These are phyloP conservation scores for Sphaerobolus stellatus DNA, from an alignment of 1,284 basidiomycete species.

Conservation along the genomic window DNA sequence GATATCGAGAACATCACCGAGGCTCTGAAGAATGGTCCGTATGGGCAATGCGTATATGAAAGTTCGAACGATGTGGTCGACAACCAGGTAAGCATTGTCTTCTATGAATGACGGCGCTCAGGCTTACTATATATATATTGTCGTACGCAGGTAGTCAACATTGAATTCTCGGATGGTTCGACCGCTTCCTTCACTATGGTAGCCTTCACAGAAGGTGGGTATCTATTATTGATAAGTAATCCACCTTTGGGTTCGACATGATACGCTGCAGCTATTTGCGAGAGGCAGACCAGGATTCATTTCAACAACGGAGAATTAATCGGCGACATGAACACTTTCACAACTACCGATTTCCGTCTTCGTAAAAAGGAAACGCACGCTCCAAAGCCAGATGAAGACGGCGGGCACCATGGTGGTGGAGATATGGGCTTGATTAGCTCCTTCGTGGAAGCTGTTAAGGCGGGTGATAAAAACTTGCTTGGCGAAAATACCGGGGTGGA, in stretches of 20 bases:
- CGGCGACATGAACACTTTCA: conserved; percentile 75
- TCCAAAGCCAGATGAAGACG: conserved; percentile 49
- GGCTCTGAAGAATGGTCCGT: conserved; percentile 64
- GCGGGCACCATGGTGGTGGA: conserved; percentile 79
- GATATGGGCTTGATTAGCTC: conserved; percentile 69
- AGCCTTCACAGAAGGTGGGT: conserved; percentile 50
- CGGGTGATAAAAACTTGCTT: conserved; percentile 56
- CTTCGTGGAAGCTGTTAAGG: conserved; percentile 72
- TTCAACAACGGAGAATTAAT: conserved; percentile 82
- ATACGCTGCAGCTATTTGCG: conserved; percentile 52
- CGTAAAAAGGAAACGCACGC: conserved; percentile 43
- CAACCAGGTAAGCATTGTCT: conserved; percentile 49
- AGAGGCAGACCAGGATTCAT: conserved; percentile 74
- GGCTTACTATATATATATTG: too few species aligned
- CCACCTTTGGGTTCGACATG: conserved; percentile 33
- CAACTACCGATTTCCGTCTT: conserved; percentile 75
- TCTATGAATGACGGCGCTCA: not conserved
- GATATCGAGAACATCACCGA: conserved; percentile 76
- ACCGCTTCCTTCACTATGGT: conserved; percentile 85
- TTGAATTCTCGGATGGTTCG: conserved; percentile 74
- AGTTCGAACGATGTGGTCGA: conserved; percentile 79
- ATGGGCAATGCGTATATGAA: conserved; percentile 83
- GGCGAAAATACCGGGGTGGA: conserved; percentile 54
- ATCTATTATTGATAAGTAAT: conserved; percentile 24
- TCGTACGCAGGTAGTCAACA: conserved; percentile 67